A percentile compares a stretch with the other conserved stretches of the same genome.
These are phyloP conservation scores for Fusarium hostae DNA, from an alignment of 2,329 filamentous ascomycete genomes.

Conservation along the genomic window DNA sequence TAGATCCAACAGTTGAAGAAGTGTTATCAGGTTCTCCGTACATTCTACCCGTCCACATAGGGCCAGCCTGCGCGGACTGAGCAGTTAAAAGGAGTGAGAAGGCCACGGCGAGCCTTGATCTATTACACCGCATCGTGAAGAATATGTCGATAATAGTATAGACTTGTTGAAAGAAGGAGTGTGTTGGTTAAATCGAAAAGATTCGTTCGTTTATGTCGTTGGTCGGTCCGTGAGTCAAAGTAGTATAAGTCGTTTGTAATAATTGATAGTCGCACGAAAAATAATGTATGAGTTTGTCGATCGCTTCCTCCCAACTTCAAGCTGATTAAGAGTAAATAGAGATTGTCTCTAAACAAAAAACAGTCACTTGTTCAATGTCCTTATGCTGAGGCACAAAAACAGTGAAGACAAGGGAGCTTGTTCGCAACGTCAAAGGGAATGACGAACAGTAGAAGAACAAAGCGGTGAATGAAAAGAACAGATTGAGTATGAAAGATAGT, in stretches of 20 bases:
- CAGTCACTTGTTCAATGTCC: conserved; percentile 28
- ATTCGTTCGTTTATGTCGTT: conserved; percentile 19
- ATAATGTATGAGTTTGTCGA: conserved; percentile 11
- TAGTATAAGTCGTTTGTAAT: conserved; percentile 14
- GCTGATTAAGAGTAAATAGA: conserved; percentile 28
- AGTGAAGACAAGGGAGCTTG: conserved; percentile 18
- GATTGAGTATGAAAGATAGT: conserved; percentile 21
- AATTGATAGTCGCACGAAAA: conserved; percentile 7
- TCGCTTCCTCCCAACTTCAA: conserved; percentile 7
- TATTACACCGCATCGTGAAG: conserved; percentile 40
- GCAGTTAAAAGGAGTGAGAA: conserved; percentile 45
- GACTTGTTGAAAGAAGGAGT: conserved; percentile 1
- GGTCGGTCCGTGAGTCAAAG: conserved; percentile 22
- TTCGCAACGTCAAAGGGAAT: conserved; percentile 23
- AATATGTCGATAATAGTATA: background rate
- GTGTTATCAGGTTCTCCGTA: conserved; percentile 29
- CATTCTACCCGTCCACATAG: conserved; percentile 49
- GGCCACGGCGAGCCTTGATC: conserved; percentile 33
- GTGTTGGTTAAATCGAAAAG: conserved; percentile 13
- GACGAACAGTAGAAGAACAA: conserved; percentile 22
- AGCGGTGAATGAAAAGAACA: conserved; percentile 23
- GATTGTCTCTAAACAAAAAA: conserved; percentile 18
- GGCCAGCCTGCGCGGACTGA: conserved; percentile 50
- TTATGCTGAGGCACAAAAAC: conserved; percentile 20
- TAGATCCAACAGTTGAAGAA: background rate